Evolutionary conservation across 2,329 filamentous ascomycete species (phyloP).

Genomic region (Colletotrichum brevisporum): DNA sequence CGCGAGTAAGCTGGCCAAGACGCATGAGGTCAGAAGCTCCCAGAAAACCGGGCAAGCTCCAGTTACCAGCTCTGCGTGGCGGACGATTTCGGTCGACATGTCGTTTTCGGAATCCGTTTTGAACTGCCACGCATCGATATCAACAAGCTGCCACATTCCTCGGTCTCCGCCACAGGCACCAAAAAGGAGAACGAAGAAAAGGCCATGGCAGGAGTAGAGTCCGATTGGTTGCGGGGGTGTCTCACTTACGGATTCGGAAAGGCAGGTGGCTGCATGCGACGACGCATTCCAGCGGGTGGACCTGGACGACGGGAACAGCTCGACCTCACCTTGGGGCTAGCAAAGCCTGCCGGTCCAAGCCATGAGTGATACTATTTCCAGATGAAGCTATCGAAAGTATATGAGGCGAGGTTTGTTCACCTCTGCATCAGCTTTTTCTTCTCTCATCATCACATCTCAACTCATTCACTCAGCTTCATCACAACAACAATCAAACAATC

Average conservation of each 20-base stretch:
- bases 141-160: slow-evolving; percentile 12
- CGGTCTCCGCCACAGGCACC: slow-evolving; percentile 8
- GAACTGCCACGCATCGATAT: slow-evolving; percentile 11
- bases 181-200: neutral
- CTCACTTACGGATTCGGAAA: slow-evolving; percentile 26
- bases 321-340: slow-evolving; percentile 12
- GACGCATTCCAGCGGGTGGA: slow-evolving; percentile 27
- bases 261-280: slow-evolving; percentile 30
- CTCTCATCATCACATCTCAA: slow-evolving; percentile 13
- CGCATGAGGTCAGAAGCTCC: neutral
- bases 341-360: neutral
- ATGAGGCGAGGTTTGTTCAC: slow-evolving; percentile 4
- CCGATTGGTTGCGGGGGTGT: slow-evolving; percentile 9
- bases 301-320: slow-evolving; percentile 22
- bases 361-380: neutral
- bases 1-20: neutral
- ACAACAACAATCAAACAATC: slow-evolving; percentile 1
- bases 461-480: slow-evolving; percentile 19
- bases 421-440: neutral
- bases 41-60: neutral
- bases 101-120: slow-evolving; percentile 27
- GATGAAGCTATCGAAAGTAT: neutral
- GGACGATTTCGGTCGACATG: neutral
- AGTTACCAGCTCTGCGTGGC: neutral
- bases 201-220: neutral